Evolutionary conservation across 2,329 filamentous ascomycete genomes (phyloP).

Genomic region (Cucurbitaria berberidis): DNA sequence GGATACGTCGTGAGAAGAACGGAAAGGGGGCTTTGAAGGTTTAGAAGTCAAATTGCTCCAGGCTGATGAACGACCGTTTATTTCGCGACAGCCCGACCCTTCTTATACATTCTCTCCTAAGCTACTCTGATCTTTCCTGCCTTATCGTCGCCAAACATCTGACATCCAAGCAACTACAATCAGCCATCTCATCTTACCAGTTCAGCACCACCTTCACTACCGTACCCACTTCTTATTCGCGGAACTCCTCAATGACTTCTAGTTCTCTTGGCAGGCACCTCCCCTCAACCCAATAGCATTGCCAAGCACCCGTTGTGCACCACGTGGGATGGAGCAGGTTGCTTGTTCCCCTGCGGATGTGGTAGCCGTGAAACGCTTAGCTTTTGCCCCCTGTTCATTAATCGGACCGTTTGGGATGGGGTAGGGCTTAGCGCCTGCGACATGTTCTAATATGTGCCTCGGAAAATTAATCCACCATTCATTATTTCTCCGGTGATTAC

Average conservation of each 20-base stretch:
- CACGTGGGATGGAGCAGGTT: slow-evolving; percentile 2
- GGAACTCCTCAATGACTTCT: slow-evolving; percentile 13
- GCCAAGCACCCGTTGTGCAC: slow-evolving; percentile 7
- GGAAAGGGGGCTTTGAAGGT: background rate
- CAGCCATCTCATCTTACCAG: slow-evolving; percentile 9
- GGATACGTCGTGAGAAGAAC: background rate
- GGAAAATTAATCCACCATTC: slow-evolving; percentile 16
- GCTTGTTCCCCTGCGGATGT: background rate
- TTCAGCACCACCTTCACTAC: background rate
- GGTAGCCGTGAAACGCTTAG: slow-evolving; percentile 19
- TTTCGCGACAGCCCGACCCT: background rate
- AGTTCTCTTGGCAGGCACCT: slow-evolving; percentile 12
- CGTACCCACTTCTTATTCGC: slow-evolving; percentile 17
- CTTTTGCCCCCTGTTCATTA: slow-evolving; percentile 6
- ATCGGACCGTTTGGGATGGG: slow-evolving; percentile 5
- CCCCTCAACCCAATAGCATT: slow-evolving; percentile 9
- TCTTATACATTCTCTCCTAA: slow-evolving; percentile 9
- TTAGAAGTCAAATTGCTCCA: slow-evolving; percentile 2
- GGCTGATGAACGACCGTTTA: slow-evolving; percentile 5
- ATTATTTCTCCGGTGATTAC: slow-evolving; percentile 11
- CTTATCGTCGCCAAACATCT: slow-evolving; percentile 6
- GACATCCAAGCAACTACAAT: background rate
- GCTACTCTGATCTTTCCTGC: background rate
- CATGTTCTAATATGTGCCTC: slow-evolving; percentile 6
- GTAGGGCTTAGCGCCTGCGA: slow-evolving; percentile 18